Conservation (phyloP, 306 rosid genomes). For the Sesbania bispinosa region DNA sequence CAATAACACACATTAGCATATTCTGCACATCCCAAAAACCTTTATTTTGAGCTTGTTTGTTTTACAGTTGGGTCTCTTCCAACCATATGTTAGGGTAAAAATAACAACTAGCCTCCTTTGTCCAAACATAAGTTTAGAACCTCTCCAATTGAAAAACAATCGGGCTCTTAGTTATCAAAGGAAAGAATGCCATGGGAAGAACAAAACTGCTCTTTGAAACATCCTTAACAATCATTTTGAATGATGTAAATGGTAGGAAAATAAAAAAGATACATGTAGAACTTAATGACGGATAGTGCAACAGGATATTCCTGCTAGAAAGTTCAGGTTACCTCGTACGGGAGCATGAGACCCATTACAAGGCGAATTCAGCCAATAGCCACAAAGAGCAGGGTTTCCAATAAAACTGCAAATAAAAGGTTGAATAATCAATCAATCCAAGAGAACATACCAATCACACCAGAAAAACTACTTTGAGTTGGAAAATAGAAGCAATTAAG, state of each 20-base stretch:
- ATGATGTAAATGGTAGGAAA: background rate
- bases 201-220: background rate
- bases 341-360: conserved; percentile 49
- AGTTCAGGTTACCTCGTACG: conserved; percentile 49
- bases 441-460: background rate
- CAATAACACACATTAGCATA: background rate
- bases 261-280: background rate
- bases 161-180: background rate
- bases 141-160: too few species aligned
- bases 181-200: background rate
- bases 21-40: background rate
- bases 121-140: too few species aligned
- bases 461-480: background rate
- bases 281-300: background rate
- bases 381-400: conserved; percentile 75
- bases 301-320: background rate
- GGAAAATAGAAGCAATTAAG: background rate
- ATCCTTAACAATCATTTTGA: background rate
- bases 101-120: too few species aligned
- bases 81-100: too few species aligned
- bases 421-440: background rate
- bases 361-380: conserved; percentile 49
- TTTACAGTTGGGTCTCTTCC: too few species aligned
- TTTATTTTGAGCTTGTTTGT: too few species aligned
- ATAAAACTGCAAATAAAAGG: conserved; percentile 45